Conservation (phyloP, 192 early-diverging fungal genomes). For the Coemansia sp. region DNA sequence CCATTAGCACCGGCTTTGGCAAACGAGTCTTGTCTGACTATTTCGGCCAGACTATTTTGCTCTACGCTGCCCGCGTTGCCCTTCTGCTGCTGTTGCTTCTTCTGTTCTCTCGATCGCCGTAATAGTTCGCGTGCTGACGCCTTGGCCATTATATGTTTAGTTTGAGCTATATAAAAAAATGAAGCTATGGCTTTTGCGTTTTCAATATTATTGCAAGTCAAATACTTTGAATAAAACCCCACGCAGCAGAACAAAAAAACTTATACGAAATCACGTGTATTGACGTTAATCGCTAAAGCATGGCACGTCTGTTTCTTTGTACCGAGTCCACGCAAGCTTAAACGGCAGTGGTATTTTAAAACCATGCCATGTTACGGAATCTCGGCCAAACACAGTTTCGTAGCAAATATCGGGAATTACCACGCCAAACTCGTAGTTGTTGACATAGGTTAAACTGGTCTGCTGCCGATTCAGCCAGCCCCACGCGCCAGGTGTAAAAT, state of each 20-base stretch:
- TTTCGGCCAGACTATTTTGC: not conserved
- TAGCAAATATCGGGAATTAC: conserved; percentile 19
- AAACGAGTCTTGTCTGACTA: not conserved
- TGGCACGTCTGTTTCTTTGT: conserved; percentile 19
- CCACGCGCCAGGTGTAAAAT: conserved; percentile 46
- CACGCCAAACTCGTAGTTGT: conserved; percentile 50
- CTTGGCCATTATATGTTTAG: conserved; percentile 19
- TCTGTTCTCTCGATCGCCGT: conserved; percentile 39
- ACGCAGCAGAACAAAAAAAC: not conserved
- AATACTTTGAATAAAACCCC: not conserved
- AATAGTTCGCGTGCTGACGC: conserved; percentile 36
- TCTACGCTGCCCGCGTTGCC: not conserved
- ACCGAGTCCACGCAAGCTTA: conserved; percentile 29
- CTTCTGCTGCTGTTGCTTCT: conserved; percentile 25
- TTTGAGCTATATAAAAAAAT: not conserved
- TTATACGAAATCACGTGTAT: conserved; percentile 6
- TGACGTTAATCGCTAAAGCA: not conserved
- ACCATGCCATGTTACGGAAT: conserved; percentile 25
- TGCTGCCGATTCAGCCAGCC: not conserved
- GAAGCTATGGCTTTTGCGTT: not conserved
- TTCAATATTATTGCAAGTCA: not conserved
- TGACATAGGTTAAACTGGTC: conserved; percentile 4
- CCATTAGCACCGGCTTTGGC: not conserved
- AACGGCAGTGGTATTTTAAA: conserved; percentile 29
- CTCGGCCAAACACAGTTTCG: conserved; percentile 23